These are phyloP conservation scores for Starmerella vaccinii DNA, from an alignment of 805 yeast genomes.

Conservation along the genomic window DNA sequence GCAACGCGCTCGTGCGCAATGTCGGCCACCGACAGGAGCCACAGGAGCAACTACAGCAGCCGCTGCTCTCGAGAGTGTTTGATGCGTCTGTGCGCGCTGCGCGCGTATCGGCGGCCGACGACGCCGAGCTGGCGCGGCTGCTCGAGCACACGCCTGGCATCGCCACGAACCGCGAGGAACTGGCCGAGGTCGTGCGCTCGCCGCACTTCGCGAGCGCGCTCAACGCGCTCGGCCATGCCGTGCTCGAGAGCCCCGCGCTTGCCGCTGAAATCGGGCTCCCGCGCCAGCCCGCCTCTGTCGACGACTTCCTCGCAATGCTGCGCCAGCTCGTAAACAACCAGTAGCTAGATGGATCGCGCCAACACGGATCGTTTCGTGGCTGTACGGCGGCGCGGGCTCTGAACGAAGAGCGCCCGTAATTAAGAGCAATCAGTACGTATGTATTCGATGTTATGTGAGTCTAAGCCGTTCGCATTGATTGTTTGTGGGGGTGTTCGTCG, in stretches of 20 bases:
- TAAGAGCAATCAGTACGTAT: too few relatives aligned
- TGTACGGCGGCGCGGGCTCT: too few relatives aligned
- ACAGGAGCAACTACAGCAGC: not conserved
- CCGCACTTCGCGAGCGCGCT: conserved; percentile 41
- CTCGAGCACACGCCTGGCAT: conserved; percentile 38
- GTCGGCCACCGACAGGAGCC: not conserved
- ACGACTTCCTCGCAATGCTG: conserved; percentile 9
- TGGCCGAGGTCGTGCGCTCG: conserved; percentile 38
- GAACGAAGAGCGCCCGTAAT: too few relatives aligned
- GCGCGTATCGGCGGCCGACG: conserved; percentile 28
- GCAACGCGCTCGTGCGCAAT: conserved; percentile 3
- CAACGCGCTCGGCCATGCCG: conserved; percentile 36
- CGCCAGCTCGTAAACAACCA: not conserved
- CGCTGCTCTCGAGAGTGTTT: conserved; percentile 3
- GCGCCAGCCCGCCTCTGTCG: conserved; percentile 7
- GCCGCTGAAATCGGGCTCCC: conserved; percentile 16
- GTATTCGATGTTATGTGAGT: too few relatives aligned
- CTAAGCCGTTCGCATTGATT: too few relatives aligned
- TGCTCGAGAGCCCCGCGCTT: conserved; percentile 32
- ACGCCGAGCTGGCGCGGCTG: conserved; percentile 33
- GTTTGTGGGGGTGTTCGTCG: too few relatives aligned
- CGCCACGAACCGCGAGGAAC: conserved; percentile 31
- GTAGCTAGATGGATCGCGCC: not conserved
- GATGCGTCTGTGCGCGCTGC: conserved; percentile 25
- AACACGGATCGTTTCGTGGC: too few relatives aligned